phyloP scores from a whole-genome alignment of 371 early-diverging fungal genomes.

The Basidiobolus meristosporus region DNA sequence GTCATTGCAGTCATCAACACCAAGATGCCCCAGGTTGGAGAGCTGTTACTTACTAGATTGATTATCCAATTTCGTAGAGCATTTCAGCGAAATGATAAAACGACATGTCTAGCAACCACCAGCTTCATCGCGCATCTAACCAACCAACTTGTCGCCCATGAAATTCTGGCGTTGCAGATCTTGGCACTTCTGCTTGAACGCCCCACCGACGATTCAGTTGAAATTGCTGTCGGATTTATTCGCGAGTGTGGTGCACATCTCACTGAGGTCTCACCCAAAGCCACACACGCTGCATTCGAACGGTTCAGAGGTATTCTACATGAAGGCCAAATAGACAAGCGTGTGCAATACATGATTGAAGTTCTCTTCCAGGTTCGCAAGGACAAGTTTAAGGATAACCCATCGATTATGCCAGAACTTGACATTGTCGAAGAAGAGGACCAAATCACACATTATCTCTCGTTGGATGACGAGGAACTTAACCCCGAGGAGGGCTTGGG shows the following conservation, averaged over 20 bases:
- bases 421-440: conserved; percentile 93
- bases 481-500: conserved; percentile 52
- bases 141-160: conserved; percentile 80
- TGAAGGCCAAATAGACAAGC: conserved; percentile 83
- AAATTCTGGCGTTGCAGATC: conserved; percentile 77
- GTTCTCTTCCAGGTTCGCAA: conserved; percentile 88
- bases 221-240: conserved; percentile 92
- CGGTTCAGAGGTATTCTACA: conserved; percentile 82
- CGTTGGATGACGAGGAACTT: conserved; percentile 73
- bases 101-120: conserved; percentile 57
- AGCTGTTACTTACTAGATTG: conserved; percentile 66
- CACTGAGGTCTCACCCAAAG: conserved; percentile 53
- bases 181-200: conserved; percentile 69
- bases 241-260: conserved; percentile 78
- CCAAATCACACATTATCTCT: conserved; percentile 81
- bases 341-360: conserved; percentile 95
- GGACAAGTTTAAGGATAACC: conserved; percentile 83
- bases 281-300: conserved; percentile 80
- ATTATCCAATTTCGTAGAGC: conserved; percentile 81
- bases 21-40: conserved; percentile 82
- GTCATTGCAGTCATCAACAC: conserved; percentile 81
- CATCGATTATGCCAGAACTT: conserved; percentile 49
- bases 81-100: conserved; percentile 82
- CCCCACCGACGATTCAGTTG: conserved; percentile 93
- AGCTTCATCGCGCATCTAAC: conserved; percentile 86